Evolutionary conservation across 257 asterid genomes (phyloP).

Genomic region (Solanum gandarillasii): DNA sequence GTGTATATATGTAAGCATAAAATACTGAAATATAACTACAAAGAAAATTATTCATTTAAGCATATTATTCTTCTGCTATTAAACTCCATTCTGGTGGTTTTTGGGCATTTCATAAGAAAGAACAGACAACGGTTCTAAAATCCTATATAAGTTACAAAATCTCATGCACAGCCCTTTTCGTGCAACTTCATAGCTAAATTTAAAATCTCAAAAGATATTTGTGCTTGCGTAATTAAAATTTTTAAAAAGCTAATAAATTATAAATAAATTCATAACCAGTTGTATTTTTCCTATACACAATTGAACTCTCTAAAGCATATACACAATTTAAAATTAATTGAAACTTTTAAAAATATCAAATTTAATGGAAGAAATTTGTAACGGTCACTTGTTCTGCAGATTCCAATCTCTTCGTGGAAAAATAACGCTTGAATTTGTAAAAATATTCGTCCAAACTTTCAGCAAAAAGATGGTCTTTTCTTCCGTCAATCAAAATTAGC

Average conservation of each 20-base stretch:
- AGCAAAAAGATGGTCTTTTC: neutral
- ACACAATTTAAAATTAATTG: neutral
- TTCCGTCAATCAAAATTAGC: neutral
- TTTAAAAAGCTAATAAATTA: too few species aligned
- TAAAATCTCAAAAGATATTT: neutral
- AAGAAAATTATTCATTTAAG: neutral
- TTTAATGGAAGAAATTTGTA: neutral
- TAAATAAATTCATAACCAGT: neutral
- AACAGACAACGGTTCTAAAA: neutral
- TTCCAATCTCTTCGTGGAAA: neutral
- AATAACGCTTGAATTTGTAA: neutral
- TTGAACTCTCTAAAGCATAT: neutral
- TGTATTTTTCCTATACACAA: neutral
- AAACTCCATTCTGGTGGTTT: neutral
- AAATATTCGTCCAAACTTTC: neutral
- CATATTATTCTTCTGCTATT: neutral
- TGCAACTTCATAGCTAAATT: neutral
- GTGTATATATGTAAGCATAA: neutral
- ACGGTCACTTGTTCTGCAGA: neutral
- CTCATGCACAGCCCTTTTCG: neutral
- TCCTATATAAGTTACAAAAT: neutral
- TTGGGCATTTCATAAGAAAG: neutral
- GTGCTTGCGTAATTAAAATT: neutral
- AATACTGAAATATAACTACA: neutral
- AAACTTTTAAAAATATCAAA: too few species aligned